Evolutionary conservation across 2,329 filamentous ascomycete species (phyloP), one percentile per base, ranked within the genome.

Genomic region (Fusarium mangiferae): DNA sequence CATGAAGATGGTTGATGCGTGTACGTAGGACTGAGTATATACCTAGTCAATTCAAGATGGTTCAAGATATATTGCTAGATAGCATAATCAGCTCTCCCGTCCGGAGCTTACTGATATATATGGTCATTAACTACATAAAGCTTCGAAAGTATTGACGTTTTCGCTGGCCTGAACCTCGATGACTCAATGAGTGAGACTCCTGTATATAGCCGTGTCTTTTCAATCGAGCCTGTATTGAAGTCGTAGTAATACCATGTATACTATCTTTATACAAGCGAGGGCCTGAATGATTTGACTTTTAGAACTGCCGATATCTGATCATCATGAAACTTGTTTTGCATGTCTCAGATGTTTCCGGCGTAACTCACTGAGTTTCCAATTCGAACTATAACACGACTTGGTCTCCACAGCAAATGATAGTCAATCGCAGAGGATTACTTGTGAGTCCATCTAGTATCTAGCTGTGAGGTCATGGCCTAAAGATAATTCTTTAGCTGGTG

Each of bases 401-500:
- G 20, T 28, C 18, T 36, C 55, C 55, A 51, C 42, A 58, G 33
- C 33, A n/a, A 51, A 49, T 28, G 15, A 39, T 18, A 39, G 24
- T 14, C 24, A 54, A 36, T 28, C 3, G 1, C 4, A 17, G 3
- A 26, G 15, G 24, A 18, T 17, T 11, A 35, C n/a, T 38, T 42
- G 15, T 11, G 15, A 58, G 22, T 18, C 41, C 26, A 36, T 18
- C 22, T 22, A 33, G 33, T 35, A 15, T 22, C 12, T 33, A 28
- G n/a, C 26, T 39, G 22, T 48, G 62, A 35, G 57, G 20, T 58
- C 33, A 28, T n/a, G 46, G 45, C 51, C 38, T 35, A 41, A 46
- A 72, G 26, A 65, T 33, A 39, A 49, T 28, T 48, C 15, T 36
- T 72, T 26, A 36, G n/a, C 33, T 48, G 35, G 66, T 74, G 70